Percentiles rank a stretch among this genome's conserved stretches.
Conservation (phyloP, 768 basidiomycete genomes). For the Candolleomyces aberdarensis region DNA sequence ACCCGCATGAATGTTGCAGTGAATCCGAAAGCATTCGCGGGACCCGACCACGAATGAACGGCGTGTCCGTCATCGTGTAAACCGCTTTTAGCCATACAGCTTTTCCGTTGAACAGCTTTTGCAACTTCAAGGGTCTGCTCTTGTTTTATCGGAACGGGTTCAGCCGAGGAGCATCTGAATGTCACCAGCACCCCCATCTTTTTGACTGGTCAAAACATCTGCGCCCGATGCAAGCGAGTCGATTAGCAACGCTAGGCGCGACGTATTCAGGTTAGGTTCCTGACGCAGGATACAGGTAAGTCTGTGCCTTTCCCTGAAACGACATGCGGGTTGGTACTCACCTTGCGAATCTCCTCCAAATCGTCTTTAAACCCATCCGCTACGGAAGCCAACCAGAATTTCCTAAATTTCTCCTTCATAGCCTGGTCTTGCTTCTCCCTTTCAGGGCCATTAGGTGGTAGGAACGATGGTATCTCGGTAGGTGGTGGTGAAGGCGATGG, state of each 20-base stretch:
- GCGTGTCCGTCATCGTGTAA: no score
- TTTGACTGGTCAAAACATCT: slow-evolving; percentile 58
- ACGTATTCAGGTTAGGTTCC: slow-evolving; percentile 66
- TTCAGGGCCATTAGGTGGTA: slow-evolving; percentile 31
- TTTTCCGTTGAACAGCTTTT: no score
- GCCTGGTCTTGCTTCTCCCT: slow-evolving; percentile 42
- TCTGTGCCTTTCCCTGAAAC: background rate
- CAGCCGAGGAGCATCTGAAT: slow-evolving; percentile 70
- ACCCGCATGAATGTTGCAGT: no score
- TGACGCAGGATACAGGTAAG: slow-evolving; percentile 11
- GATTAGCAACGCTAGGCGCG: slow-evolving; percentile 70
- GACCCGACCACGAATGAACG: no score
- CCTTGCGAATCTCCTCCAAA: slow-evolving; percentile 81
- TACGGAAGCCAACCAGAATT: slow-evolving; percentile 85
- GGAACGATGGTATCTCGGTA: slow-evolving; percentile 53
- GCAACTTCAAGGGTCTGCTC: no score
- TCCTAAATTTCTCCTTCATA: slow-evolving; percentile 67
- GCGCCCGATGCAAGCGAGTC: slow-evolving; percentile 81
- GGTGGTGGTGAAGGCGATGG: slow-evolving; percentile 47
- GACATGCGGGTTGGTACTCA: slow-evolving; percentile 24
- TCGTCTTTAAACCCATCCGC: slow-evolving; percentile 83
- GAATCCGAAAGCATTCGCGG: no score
- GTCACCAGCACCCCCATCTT: slow-evolving; percentile 47
- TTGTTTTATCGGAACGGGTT: background rate
- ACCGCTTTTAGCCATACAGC: no score